These are phyloP conservation scores for Eudorina sp. DNA, from an alignment of 139 green algal species.

Conservation along the genomic window DNA sequence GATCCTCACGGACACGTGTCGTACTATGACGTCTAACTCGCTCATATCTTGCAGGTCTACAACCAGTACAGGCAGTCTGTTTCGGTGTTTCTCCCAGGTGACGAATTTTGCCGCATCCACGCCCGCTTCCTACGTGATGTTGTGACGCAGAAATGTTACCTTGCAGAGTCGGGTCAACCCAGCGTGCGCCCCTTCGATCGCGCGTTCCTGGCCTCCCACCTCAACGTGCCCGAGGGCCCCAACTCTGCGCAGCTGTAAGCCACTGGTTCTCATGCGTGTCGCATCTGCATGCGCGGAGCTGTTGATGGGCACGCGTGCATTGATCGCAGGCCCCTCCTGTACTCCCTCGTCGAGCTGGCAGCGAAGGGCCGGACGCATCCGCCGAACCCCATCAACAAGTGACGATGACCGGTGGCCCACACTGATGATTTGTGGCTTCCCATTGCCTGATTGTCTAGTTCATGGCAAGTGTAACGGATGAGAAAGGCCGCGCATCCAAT, in stretches of 20 bases:
- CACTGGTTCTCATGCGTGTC: not conserved
- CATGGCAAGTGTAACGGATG: no score
- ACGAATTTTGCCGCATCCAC: no score
- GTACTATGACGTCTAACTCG: not conserved
- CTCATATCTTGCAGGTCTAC: slow-evolving; percentile 16
- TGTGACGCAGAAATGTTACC: not conserved
- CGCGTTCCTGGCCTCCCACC: slow-evolving; percentile 61
- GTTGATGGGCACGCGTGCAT: no score
- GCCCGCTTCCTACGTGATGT: not conserved
- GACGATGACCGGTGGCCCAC: no score
- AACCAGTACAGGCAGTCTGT: slow-evolving; percentile 60
- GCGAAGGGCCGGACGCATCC: slow-evolving; percentile 12
- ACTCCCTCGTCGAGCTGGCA: slow-evolving; percentile 48
- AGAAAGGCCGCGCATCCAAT: no score
- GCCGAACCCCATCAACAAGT: no score
- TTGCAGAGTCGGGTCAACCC: slow-evolving; percentile 63
- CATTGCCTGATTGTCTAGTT: no score
- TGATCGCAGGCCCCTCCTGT: slow-evolving; percentile 47
- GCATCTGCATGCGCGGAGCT: no score
- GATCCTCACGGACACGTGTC: slow-evolving; percentile 3
- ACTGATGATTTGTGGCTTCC: no score
- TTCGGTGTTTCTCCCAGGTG: slow-evolving; percentile 69
- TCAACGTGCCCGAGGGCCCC: slow-evolving; percentile 51
- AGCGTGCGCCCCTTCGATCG: slow-evolving; percentile 62
- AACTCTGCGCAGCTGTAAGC: slow-evolving; percentile 67